phyloP scores from a whole-genome alignment of 208 protist species.

The Balamuthia mandrillaris region DNA sequence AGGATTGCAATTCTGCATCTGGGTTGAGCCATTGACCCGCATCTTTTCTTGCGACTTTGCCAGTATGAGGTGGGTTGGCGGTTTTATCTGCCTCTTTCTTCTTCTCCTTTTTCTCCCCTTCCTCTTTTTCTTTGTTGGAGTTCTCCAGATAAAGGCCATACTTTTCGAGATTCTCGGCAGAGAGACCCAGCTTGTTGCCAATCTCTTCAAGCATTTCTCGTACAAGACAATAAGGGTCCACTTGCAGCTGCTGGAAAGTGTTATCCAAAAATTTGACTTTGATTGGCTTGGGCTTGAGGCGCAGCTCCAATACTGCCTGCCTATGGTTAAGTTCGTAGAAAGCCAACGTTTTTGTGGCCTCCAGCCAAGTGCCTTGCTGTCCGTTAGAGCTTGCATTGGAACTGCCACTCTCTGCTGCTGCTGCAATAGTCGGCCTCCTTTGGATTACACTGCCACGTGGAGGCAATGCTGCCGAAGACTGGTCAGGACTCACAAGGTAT shows the following conservation, averaged over 20 bases:
- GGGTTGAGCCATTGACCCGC: slow-evolving; percentile 13
- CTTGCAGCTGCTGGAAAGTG: slow-evolving; percentile 21
- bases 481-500: background rate
- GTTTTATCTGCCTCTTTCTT: no score
- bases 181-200: background rate
- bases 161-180: background rate
- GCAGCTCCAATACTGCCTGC: background rate
- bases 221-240: slow-evolving; percentile 1
- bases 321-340: slow-evolving; percentile 14
- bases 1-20: slow-evolving; percentile 5
- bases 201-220: slow-evolving; percentile 26
- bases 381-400: background rate
- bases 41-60: no score
- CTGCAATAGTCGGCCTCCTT: no score
- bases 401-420: no score
- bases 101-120: background rate
- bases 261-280: slow-evolving; percentile 38
- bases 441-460: no score
- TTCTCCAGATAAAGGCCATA: slow-evolving; percentile 9
- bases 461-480: background rate
- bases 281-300: slow-evolving; percentile 10
- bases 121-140: background rate
- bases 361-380: background rate
- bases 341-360: slow-evolving; percentile 15
- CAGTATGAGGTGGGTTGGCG: no score